phyloP scores from a whole-genome alignment of 2,329 filamentous ascomycete species.

The Fusarium begoniae region DNA sequence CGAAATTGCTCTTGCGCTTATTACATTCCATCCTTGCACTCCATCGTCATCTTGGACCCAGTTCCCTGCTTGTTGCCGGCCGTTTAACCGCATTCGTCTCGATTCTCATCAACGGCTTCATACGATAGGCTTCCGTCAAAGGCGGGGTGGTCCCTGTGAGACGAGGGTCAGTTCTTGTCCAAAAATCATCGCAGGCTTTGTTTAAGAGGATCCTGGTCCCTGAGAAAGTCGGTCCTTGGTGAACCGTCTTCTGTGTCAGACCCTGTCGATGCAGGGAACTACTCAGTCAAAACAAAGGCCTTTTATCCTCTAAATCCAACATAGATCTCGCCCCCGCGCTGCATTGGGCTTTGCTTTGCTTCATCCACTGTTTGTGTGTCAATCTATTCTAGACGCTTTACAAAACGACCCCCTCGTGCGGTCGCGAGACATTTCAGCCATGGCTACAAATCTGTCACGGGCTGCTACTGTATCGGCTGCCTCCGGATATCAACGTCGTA shows the following conservation, averaged over 20 bases:
- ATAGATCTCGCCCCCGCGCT: conserved; percentile 29
- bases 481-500: conserved; percentile 34
- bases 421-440: conserved; percentile 28
- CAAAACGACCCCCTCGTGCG: conserved; percentile 20
- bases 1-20: conserved; percentile 37
- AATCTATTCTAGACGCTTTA: conserved; percentile 35
- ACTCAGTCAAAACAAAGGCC: conserved; percentile 30
- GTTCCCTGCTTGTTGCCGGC: conserved; percentile 39
- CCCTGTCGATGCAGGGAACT: conserved; percentile 39
- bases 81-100: conserved; percentile 40
- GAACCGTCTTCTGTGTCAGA: conserved; percentile 43
- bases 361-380: conserved; percentile 19
- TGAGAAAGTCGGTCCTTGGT: conserved; percentile 28
- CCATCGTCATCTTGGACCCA: conserved; percentile 32
- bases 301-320: conserved; percentile 34
- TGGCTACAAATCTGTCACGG: conserved; percentile 39
- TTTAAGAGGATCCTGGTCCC: conserved; percentile 36
- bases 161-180: conserved; percentile 33
- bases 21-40: conserved; percentile 34
- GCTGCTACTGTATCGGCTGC: conserved; percentile 38
- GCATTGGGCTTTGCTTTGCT: conserved; percentile 4
- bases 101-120: conserved; percentile 33
- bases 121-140: conserved; percentile 38
- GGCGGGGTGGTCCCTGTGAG: conserved; percentile 42
- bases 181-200: conserved; percentile 20